These are phyloP conservation scores for Acer campestre DNA, from an alignment of 345 rosid genomes.

Conservation along the genomic window DNA sequence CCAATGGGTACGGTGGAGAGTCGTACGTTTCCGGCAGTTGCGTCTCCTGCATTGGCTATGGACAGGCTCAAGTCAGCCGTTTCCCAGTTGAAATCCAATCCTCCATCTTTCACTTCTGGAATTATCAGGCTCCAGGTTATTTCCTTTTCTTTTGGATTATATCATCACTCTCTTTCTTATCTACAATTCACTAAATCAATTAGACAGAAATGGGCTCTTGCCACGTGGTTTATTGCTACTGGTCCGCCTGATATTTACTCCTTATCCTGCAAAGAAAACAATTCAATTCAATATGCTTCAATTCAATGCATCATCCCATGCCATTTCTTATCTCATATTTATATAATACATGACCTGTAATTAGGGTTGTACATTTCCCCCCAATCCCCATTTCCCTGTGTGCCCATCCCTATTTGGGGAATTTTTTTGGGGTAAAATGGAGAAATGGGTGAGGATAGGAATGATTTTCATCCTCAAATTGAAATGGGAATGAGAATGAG, in stretches of 20 bases:
- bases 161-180: constrained; percentile 20
- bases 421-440: too few relatives aligned
- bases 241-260: background rate
- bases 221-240: constrained; percentile 48
- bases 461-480: too few relatives aligned
- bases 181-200: background rate
- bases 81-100: constrained; percentile 43
- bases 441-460: too few relatives aligned
- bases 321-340: too few relatives aligned
- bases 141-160: background rate
- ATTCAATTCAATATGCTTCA: too few relatives aligned
- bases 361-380: too few relatives aligned
- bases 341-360: too few relatives aligned
- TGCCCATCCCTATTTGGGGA: too few relatives aligned
- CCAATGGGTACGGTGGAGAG: constrained; percentile 61
- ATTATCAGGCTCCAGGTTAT: constrained; percentile 75
- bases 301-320: too few relatives aligned
- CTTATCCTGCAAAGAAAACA: constrained; percentile 13
- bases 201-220: constrained; percentile 21
- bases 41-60: constrained; percentile 55
- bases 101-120: constrained; percentile 62
- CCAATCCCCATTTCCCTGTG: too few relatives aligned
- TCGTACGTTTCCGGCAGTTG: constrained; percentile 48
- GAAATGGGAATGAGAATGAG: too few relatives aligned
- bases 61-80: constrained; percentile 55